A percentile compares a stretch with the other conserved stretches of the same genome.
phyloP scores from a whole-genome alignment of 2,329 filamentous ascomycete genomes.

The Celoporthe dispersa region DNA sequence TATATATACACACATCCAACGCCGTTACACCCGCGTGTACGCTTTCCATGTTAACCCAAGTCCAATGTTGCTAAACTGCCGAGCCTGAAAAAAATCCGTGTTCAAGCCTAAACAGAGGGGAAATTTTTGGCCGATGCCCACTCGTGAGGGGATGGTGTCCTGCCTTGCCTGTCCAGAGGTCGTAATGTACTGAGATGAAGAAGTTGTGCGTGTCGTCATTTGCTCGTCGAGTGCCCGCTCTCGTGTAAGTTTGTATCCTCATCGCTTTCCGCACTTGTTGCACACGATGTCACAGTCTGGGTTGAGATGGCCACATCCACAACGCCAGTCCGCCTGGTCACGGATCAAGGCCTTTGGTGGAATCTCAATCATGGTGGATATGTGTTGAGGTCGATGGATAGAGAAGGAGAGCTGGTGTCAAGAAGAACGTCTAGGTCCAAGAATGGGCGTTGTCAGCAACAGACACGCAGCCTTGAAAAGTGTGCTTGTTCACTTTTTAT shows the following conservation, averaged over 20 bases:
- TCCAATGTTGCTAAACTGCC: neutral
- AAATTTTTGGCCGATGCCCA: neutral
- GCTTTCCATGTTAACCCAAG: neutral
- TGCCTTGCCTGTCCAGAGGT: neutral
- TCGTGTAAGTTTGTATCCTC: neutral
- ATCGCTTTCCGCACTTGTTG: slow-evolving; percentile 26
- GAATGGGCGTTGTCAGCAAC: neutral
- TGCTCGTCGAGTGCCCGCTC: slow-evolving; percentile 5
- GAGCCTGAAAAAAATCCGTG: neutral
- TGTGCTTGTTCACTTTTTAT: neutral
- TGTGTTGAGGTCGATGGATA: neutral
- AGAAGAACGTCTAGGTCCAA: too few relatives aligned
- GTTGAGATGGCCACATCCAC: slow-evolving; percentile 26
- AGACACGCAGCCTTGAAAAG: neutral
- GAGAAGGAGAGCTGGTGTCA: neutral
- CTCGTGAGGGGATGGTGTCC: neutral
- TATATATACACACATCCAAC: neutral
- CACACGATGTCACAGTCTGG: slow-evolving; percentile 27
- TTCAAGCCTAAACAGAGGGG: neutral
- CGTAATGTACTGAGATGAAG: too few relatives aligned
- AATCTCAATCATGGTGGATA: slow-evolving; percentile 22
- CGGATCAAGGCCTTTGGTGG: slow-evolving; percentile 26
- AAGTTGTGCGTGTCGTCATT: neutral
- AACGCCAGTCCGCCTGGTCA: slow-evolving; percentile 26
- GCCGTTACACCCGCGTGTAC: neutral